These are phyloP conservation scores for Tagetes patula DNA, from an alignment of 129 eudicot species.

Conservation along the genomic window DNA sequence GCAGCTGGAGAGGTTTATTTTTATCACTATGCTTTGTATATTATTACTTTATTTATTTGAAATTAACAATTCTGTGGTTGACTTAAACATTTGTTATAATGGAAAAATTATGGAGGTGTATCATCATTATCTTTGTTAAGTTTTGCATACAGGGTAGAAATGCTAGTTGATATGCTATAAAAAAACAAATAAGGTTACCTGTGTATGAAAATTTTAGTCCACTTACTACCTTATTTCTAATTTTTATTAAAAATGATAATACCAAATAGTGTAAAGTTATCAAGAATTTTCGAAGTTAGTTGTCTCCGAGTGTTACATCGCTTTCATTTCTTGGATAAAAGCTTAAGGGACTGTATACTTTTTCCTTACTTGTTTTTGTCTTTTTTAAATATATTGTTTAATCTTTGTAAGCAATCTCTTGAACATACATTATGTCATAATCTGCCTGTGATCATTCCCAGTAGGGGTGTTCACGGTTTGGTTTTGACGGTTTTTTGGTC, in stretches of 20 bases:
- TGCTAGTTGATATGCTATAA: neutral
- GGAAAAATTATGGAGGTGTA: neutral
- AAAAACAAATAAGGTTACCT: neutral
- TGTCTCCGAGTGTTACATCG: neutral
- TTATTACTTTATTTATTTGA: neutral
- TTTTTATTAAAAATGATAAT: neutral
- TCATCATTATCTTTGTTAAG: neutral
- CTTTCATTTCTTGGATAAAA: slow-evolving; percentile 10
- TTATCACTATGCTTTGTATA: neutral
- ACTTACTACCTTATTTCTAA: neutral
- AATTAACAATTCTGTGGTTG: slow-evolving; percentile 1
- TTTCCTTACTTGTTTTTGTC: slow-evolving; percentile 8
- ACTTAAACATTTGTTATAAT: slow-evolving; percentile 3
- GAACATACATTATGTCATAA: neutral
- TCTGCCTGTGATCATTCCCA: slow-evolving; percentile 17
- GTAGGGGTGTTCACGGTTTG: too few species aligned
- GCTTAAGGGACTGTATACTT: slow-evolving; percentile 15
- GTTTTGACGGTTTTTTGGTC: too few species aligned
- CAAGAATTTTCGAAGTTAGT: neutral
- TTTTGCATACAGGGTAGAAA: slow-evolving; percentile 8
- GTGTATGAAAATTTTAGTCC: slow-evolving; percentile 6
- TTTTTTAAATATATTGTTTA: neutral
- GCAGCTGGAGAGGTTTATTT: slow-evolving; percentile 82
- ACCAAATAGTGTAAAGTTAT: neutral
- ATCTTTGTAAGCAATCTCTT: neutral